Base-by-base conservation (phyloP, 1,139 yeast genomes). In the Sugiyamaella japonica region DNA sequence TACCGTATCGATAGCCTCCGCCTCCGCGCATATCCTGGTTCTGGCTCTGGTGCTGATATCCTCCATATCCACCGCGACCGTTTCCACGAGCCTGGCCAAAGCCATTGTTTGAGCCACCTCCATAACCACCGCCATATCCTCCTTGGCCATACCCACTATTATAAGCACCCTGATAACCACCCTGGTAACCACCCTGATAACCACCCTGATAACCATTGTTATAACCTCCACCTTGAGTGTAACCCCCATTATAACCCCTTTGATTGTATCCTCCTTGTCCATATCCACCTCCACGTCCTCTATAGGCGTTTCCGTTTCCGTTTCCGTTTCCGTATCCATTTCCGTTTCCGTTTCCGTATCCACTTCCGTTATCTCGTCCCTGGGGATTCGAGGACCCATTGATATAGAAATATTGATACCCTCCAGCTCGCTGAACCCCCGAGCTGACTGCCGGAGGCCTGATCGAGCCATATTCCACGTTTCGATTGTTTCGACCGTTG, bases 371-470 rank as follows among this genome's bases (percentile, higher is more conserved):
- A 37, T 52, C 29, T 23, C 13, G 16, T 10, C 38, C 38, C 12
- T 34, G 16, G 12, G 15, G 16, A 7, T 37, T 25, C 3, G 40
- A 36, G 2, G 40, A 2, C n/a, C 61, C 58, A n/a, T 62, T 51
- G 39, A 59, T 54, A 42, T 51, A 55, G 36, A 63, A 62, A 48
- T 66, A 59, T 32, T 62, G 62, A 34, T 66, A 60, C 15, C 63
- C 62, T 6, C 66, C 62, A 39, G 62, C 52, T 32, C 64, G 39
- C n/a, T 34, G 50, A 25, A 23, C 16, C 2, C 53, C 52, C 23
- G 50, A 16, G 10, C n/a, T n/a, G n/a, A 47, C 39, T 6, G 55
- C 34, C 16, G 17, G 41, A 7, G 57, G 50, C 44, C 37, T 45
- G 4, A 48, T 40, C 12, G 45, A 17, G 13, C 40, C 31, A 17